phyloP scores from a whole-genome alignment of 1,284 basidiomycete genomes.

The Austroboletus rostrupii region DNA sequence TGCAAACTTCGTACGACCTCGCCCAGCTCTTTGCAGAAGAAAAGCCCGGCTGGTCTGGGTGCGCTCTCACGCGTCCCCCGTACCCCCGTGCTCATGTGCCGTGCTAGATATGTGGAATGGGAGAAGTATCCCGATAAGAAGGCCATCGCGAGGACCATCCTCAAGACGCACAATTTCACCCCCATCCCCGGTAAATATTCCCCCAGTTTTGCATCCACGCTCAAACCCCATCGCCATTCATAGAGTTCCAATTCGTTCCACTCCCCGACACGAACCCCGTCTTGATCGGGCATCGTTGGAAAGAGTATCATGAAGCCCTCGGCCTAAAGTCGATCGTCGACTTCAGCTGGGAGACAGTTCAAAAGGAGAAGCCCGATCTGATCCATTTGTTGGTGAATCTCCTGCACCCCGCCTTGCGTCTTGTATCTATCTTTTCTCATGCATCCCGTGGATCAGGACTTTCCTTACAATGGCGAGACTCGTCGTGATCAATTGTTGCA shows the following conservation, averaged over 20 bases:
- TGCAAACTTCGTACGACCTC: neutral
- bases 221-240: neutral
- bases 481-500: slow-evolving; percentile 11
- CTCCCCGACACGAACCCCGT: slow-evolving; percentile 51
- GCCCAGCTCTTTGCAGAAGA: slow-evolving; percentile 13
- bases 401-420: no score
- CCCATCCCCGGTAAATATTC: slow-evolving; percentile 12
- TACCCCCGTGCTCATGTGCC: neutral
- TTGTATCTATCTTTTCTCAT: neutral
- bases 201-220: neutral
- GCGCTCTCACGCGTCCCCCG: neutral
- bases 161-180: slow-evolving; percentile 11
- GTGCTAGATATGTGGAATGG: slow-evolving; percentile 17
- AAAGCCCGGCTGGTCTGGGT: slow-evolving; percentile 15
- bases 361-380: slow-evolving; percentile 50
- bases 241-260: slow-evolving; percentile 46
- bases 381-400: slow-evolving; percentile 49
- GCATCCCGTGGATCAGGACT: slow-evolving; percentile 3
- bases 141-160: slow-evolving; percentile 8
- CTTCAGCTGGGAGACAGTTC: slow-evolving; percentile 51
- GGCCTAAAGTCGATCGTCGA: slow-evolving; percentile 46
- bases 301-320: slow-evolving; percentile 50
- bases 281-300: slow-evolving; percentile 50
- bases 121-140: slow-evolving; percentile 17
- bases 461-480: slow-evolving; percentile 18